Evolutionary conservation across 768 basidiomycete species (phyloP), one percentile per base, ranked within the genome.

Genomic region (Sporobolomyces pararoseus): DNA sequence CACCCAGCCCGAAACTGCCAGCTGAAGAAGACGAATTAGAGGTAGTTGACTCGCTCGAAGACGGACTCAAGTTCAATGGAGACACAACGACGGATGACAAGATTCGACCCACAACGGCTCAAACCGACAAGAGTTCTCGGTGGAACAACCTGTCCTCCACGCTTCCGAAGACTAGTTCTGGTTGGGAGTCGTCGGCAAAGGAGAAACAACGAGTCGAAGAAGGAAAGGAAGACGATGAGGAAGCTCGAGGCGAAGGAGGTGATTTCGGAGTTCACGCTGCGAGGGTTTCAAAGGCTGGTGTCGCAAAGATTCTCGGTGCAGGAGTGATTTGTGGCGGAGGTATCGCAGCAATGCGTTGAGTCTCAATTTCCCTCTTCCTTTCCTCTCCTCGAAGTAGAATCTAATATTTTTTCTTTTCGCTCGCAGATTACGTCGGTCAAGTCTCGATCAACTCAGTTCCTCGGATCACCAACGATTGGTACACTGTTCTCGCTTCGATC

Each of bases 381-480:
- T 10, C n/a, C 7, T 34, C 34, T 55, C 54, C 31, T 21, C 9
- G 51, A 19, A 32, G 13, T 13, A 55, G 54, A 35, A 10, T 55
- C 35, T 37, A 31, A 55, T 4, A 3, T 9, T 35, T 35, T n/a
- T 7, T 7, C 7, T 29, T 25, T 19, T 27, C 37, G 23, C 13
- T 4, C 7, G n/a, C 66, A 72, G 71, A 73, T 54, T 73, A 73
- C 55, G 50, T 73, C 55, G 72, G 72, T 12, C 72, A 73, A 34
- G 54, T 69, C 50, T 58, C 60, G 21, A 69, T 73, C 60, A 54
- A 63, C 44, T 62, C 59, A 29, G 72, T 73, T 0, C 64, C 67
- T 3, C 52, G 51, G 2, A 59, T 73, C 50, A 68, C 64, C 10
- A 73, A 73, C 50, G 21, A 31, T 25, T 59, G 67, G 63, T 73